These are phyloP conservation scores for Ustilago xerochloae DNA, from an alignment of 1,284 basidiomycete genomes.

Conservation along the genomic window DNA sequence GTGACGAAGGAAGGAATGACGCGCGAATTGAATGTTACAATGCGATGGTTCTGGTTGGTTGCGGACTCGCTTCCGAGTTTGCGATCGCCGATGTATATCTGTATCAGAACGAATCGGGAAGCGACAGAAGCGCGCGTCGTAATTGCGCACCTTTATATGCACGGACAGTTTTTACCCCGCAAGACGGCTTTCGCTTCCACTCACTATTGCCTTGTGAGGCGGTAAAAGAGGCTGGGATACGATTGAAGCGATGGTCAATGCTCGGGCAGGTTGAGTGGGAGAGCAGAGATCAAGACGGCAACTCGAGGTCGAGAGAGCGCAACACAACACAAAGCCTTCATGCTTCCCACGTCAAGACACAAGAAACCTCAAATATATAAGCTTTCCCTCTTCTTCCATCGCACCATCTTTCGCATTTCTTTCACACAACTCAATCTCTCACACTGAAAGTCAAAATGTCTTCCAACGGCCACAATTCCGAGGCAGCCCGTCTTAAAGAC, in stretches of 20 bases:
- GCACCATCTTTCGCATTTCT: too few relatives aligned
- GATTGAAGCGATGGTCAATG: too few relatives aligned
- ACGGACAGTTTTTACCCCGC: constrained; percentile 13
- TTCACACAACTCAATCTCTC: too few relatives aligned
- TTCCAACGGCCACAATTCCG: constrained; percentile 11
- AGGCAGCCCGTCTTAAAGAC: constrained; percentile 31
- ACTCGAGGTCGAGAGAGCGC: neutral
- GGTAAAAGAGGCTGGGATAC: neutral
- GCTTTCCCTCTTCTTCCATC: too few relatives aligned
- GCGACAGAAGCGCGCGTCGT: neutral
- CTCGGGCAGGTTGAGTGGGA: neutral
- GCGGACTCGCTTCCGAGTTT: constrained; percentile 28
- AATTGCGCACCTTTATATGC: constrained; percentile 9
- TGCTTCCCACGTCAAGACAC: too few relatives aligned
- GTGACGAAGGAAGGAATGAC: neutral
- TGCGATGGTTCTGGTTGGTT: constrained; percentile 13
- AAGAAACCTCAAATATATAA: too few relatives aligned
- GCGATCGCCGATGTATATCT: constrained; percentile 6
- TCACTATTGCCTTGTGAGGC: neutral
- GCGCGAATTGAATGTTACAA: constrained; percentile 4
- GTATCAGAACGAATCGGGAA: neutral
- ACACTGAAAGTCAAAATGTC: constrained; percentile 30
- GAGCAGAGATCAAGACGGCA: neutral
- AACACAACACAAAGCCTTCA: too few relatives aligned
- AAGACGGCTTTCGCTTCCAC: neutral